phyloP scores from a whole-genome alignment of 2,329 filamentous ascomycete species.

The Aspergillus ochraceoroseus region DNA sequence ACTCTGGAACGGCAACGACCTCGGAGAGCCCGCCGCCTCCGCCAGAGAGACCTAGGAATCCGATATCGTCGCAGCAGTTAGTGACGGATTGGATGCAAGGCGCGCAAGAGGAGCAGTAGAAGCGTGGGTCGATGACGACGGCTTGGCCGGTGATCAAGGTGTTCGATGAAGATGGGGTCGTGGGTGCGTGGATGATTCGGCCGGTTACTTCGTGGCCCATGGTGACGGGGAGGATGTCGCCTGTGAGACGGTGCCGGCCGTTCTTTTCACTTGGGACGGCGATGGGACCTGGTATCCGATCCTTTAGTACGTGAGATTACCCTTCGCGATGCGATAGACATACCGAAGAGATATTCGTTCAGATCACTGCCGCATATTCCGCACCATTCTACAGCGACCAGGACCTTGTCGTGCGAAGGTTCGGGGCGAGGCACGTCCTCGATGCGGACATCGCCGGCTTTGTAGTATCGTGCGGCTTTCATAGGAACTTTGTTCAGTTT shows the following conservation, averaged over 20 bases:
- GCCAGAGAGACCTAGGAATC: conserved; percentile 15
- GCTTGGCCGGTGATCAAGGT: conserved; percentile 4
- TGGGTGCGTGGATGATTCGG: conserved; percentile 7
- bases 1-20: conserved; percentile 6
- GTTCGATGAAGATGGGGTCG: background rate
- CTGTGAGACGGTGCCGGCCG: conserved; percentile 12
- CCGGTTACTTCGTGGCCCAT: conserved; percentile 17
- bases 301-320: background rate
- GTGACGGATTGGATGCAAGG: conserved; percentile 8
- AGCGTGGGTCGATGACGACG: conserved; percentile 16
- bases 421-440: conserved; percentile 7
- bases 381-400: conserved; percentile 17
- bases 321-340: background rate
- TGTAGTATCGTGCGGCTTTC: conserved; percentile 15
- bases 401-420: conserved; percentile 5
- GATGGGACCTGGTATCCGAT: conserved; percentile 8
- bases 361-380: conserved; percentile 17
- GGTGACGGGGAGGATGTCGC: conserved; percentile 8
- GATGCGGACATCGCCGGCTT: conserved; percentile 10
- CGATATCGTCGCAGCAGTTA: conserved; percentile 13
- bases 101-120: conserved; percentile 11
- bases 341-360: conserved; percentile 13
- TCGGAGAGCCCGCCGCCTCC: conserved; percentile 14
- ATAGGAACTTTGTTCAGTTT: conserved; percentile 5
- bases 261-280: conserved; percentile 3